Conservation (phyloP, 495 filamentous ascomycete genomes). For the Aspergillus nidulans region DNA sequence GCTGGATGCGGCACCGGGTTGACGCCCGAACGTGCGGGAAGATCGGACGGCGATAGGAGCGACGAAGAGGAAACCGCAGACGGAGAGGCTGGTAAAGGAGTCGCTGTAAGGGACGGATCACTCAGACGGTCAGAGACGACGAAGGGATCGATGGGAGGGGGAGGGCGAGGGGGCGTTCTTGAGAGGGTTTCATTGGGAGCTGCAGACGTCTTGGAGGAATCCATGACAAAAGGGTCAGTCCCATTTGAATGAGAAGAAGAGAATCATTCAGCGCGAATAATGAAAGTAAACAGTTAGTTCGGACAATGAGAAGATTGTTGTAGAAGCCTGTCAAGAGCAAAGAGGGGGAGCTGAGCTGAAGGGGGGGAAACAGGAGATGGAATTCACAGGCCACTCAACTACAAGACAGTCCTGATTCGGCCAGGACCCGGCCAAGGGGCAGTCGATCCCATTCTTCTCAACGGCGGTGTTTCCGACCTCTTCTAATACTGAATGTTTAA, state of each 20-base stretch:
- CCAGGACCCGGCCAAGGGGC: constrained; percentile 8
- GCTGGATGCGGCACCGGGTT: constrained; percentile 20
- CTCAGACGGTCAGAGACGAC: constrained; percentile 36
- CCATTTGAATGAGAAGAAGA: constrained; percentile 12
- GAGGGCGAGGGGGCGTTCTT: constrained; percentile 7
- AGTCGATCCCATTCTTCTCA: constrained; percentile 16
- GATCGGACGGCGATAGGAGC: constrained; percentile 29
- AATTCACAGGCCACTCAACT: background rate
- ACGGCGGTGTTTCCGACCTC: background rate
- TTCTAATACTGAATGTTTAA: background rate
- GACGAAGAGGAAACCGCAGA: constrained; percentile 20
- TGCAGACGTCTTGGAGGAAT: constrained; percentile 32
- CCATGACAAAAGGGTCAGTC: constrained; percentile 25
- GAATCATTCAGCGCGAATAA: too few species aligned
- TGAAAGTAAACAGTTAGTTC: too few species aligned
- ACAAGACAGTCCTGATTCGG: background rate
- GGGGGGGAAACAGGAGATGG: constrained; percentile 14
- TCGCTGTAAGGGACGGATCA: constrained; percentile 44
- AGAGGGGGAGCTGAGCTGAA: constrained; percentile 8
- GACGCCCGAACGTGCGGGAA: constrained; percentile 21
- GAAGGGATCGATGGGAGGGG: constrained; percentile 14
- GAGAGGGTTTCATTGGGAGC: constrained; percentile 14
- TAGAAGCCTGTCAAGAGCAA: background rate
- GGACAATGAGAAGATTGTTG: background rate
- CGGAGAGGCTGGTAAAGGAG: constrained; percentile 43